A percentile compares a stretch with the other conserved stretches of the same genome.
Evolutionary conservation across 1,284 basidiomycete genomes (phyloP).

Genomic region (Exobasidium rhododendri): DNA sequence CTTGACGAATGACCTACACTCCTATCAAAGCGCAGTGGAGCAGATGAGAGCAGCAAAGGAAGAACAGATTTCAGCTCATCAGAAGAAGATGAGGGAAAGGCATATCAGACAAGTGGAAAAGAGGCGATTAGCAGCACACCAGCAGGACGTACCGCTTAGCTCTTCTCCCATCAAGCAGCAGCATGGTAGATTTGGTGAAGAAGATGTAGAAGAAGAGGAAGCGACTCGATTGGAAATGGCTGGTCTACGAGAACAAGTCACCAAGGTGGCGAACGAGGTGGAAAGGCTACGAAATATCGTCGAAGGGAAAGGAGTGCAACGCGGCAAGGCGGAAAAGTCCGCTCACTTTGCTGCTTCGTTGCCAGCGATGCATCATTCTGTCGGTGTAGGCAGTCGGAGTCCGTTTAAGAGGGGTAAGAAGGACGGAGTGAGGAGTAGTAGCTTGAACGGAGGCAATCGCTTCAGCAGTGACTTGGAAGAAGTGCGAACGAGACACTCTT

Average conservation of each 20-base stretch:
- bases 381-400: background rate
- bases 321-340: background rate
- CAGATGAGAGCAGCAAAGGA: slow-evolving; percentile 24
- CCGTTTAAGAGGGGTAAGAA: background rate
- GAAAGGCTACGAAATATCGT: background rate
- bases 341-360: background rate
- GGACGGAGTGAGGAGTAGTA: background rate
- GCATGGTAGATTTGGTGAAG: background rate
- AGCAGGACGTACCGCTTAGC: background rate
- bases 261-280: slow-evolving; percentile 9
- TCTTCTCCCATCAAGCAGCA: background rate
- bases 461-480: background rate
- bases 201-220: background rate
- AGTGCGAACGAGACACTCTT: background rate
- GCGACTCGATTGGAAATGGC: background rate
- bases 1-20: slow-evolving; percentile 30
- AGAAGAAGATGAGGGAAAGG: background rate
- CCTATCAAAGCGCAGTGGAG: slow-evolving; percentile 26
- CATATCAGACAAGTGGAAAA: background rate
- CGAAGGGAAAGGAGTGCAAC: background rate
- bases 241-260: background rate
- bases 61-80: slow-evolving; percentile 18
- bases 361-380: background rate
- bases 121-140: background rate
- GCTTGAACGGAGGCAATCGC: background rate